These are phyloP conservation scores for Coemansia sp. DNA, from an alignment of 192 early-diverging fungal genomes.

Conservation along the genomic window DNA sequence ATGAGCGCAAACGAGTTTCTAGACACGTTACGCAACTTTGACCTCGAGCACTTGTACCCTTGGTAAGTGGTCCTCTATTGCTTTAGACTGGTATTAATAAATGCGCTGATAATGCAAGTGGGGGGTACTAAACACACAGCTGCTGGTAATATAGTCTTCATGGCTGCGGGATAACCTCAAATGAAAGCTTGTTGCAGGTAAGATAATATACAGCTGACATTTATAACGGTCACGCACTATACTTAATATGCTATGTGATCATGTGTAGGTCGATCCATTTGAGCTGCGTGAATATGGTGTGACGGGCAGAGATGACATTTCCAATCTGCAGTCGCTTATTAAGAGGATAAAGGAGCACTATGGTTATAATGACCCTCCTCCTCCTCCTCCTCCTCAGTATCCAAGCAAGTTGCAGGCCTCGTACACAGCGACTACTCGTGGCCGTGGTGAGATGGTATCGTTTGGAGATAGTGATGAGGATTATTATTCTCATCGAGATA, in stretches of 20 bases:
- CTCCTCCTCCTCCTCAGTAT: neutral
- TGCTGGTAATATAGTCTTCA: slow-evolving; percentile 20
- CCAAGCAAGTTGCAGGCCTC: slow-evolving; percentile 6
- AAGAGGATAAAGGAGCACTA: slow-evolving; percentile 4
- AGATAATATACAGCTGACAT: slow-evolving; percentile 8
- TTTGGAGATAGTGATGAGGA: slow-evolving; percentile 41
- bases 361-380: neutral
- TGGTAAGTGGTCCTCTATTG: slow-evolving; percentile 20
- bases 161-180: slow-evolving; percentile 39
- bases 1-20: slow-evolving; percentile 48
- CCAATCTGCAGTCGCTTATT: slow-evolving; percentile 28
- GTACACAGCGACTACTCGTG: slow-evolving; percentile 4
- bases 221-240: neutral
- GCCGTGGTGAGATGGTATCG: slow-evolving; percentile 8
- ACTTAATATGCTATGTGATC: neutral
- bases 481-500: neutral
- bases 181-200: slow-evolving; percentile 42
- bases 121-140: no score
- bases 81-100: neutral
- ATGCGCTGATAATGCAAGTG: no score
- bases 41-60: slow-evolving; percentile 47
- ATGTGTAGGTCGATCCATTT: slow-evolving; percentile 31
- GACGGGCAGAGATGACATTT: slow-evolving; percentile 29
- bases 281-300: slow-evolving; percentile 30
- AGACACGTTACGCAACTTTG: slow-evolving; percentile 26